These are phyloP conservation scores for Botrytis paeoniae DNA, from an alignment of 2,329 filamentous ascomycete species.

Conservation along the genomic window DNA sequence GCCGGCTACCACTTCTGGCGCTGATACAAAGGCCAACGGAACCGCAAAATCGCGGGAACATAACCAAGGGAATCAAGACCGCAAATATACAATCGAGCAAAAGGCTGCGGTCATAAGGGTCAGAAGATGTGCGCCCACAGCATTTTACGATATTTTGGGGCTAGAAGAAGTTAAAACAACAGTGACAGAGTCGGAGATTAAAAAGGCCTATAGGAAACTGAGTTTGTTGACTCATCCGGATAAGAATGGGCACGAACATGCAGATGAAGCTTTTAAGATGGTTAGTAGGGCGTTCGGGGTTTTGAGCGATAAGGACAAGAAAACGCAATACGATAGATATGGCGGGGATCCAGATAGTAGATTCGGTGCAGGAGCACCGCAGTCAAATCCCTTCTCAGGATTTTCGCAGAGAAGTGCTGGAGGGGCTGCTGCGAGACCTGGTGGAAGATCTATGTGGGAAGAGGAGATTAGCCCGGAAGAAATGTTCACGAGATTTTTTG, in stretches of 20 bases:
- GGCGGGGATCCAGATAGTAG: conserved; percentile 90
- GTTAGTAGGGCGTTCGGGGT: conserved; percentile 91
- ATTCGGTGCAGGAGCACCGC: conserved; percentile 62
- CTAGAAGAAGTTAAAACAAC: conserved; percentile 62
- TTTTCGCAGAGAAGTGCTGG: conserved; percentile 49
- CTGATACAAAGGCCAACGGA: conserved; percentile 39
- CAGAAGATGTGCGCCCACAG: conserved; percentile 75
- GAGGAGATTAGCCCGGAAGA: conserved; percentile 96
- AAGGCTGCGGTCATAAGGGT: conserved; percentile 89
- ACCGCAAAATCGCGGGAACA: conserved; percentile 46
- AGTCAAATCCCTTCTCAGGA: conserved; percentile 56
- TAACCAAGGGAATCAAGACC: conserved; percentile 56
- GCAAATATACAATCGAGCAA: conserved; percentile 83
- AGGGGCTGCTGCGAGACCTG: conserved; percentile 40
- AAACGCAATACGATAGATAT: conserved; percentile 80
- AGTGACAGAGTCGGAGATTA: conserved; percentile 80
- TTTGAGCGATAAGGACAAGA: conserved; percentile 90
- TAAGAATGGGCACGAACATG: conserved; percentile 94
- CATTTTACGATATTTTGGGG: conserved; percentile 92
- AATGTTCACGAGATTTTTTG: conserved; percentile 96
- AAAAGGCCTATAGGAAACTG: conserved; percentile 95
- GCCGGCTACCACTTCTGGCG: conserved; percentile 44
- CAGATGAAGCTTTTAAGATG: conserved; percentile 98
- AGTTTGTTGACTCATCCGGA: conserved; percentile 94
- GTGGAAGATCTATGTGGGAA: conserved; percentile 66